Base-by-base conservation (phyloP, 352 stramenopile species). In the Phytophthora uliginosa region DNA sequence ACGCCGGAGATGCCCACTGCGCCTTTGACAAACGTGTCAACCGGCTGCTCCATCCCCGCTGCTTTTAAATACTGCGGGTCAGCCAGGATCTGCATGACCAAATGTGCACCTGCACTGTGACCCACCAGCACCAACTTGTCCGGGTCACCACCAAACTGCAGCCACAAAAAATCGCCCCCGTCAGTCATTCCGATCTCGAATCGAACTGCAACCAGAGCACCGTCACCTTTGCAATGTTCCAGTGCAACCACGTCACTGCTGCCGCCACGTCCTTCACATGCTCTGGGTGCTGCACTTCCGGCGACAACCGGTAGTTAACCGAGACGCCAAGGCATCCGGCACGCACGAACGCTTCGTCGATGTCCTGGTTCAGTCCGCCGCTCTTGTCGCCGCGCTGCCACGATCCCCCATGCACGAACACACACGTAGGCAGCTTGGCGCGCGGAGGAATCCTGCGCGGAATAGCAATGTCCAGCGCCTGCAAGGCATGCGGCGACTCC, bases 341-440 rank as follows among this genome's bases (percentile, higher is more conserved):
- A 28, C 75, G 66, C 34, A 85, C 88, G 22, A 95, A 88, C 1
- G 85, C 78, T 15, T 79, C 66, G 48, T 89, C 85, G 28, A 97
- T 88, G 34, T 85, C 77, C 40, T 81, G 70, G 56, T 93, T 95
- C 22, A 95, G 76, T 1, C 70, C 62, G 3, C 78, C 86, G n/a
- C 63, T 79, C 61, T 97, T 97, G 74, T 95, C 88, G 12, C 90
- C 90, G 6, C 88, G 86, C 66, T 95, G 88, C 90, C 90, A 97
- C 13, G 90, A 91, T 22, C 90, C 90, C 28, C 90, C 90, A 57
- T 97, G 90, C 4, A 97, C 78, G 59, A 95, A 97, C 53, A 97
- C 79, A 56, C 86, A 94, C 0, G 88, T 90, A 3, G 86, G 84
- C 7, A 90, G 71, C 47, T 82, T 85, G 12, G 66, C 52, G 20